These are phyloP conservation scores for Arthrobotrys iridis DNA, from an alignment of 2,329 filamentous ascomycete genomes.

Conservation along the genomic window DNA sequence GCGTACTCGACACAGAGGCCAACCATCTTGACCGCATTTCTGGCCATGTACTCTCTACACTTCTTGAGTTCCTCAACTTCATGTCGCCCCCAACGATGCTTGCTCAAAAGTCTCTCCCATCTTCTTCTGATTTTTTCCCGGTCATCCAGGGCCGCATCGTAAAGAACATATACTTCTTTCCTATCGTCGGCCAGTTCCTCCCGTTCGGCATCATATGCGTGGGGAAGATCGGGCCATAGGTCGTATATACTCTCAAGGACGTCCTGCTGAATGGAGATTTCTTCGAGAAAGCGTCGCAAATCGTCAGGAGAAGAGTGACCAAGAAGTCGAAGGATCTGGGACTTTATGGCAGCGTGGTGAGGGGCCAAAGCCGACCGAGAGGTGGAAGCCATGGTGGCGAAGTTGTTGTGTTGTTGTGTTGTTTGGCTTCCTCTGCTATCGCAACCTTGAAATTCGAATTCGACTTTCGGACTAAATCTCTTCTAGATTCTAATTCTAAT, in stretches of 20 bases:
- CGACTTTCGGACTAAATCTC: neutral
- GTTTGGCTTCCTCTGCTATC: neutral
- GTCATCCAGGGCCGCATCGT: slow-evolving; percentile 48
- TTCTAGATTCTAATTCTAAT: neutral
- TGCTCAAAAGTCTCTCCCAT: slow-evolving; percentile 45
- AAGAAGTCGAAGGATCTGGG: slow-evolving; percentile 52
- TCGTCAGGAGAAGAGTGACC: slow-evolving; percentile 48
- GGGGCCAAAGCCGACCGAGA: slow-evolving; percentile 51
- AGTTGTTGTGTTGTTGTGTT: slow-evolving; percentile 32
- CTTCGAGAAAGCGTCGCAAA: slow-evolving; percentile 43
- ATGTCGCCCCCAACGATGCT: slow-evolving; percentile 50
- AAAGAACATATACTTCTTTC: slow-evolving; percentile 51
- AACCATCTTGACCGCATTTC: slow-evolving; percentile 52
- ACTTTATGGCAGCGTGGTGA: slow-evolving; percentile 53
- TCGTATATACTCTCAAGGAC: slow-evolving; percentile 53
- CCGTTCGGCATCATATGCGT: slow-evolving; percentile 49
- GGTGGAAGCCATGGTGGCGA: slow-evolving; percentile 33
- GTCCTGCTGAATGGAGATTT: slow-evolving; percentile 52
- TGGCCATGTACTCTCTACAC: slow-evolving; percentile 51
- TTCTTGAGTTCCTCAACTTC: slow-evolving; percentile 52
- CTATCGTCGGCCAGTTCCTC: slow-evolving; percentile 51
- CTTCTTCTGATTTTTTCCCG: slow-evolving; percentile 44
- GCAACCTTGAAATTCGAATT: neutral
- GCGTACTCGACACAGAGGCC: slow-evolving; percentile 50
- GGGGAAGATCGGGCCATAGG: slow-evolving; percentile 51